Evolutionary conservation across 1,284 basidiomycete genomes (phyloP).

Genomic region (Microbotryum silenes-acaulis): DNA sequence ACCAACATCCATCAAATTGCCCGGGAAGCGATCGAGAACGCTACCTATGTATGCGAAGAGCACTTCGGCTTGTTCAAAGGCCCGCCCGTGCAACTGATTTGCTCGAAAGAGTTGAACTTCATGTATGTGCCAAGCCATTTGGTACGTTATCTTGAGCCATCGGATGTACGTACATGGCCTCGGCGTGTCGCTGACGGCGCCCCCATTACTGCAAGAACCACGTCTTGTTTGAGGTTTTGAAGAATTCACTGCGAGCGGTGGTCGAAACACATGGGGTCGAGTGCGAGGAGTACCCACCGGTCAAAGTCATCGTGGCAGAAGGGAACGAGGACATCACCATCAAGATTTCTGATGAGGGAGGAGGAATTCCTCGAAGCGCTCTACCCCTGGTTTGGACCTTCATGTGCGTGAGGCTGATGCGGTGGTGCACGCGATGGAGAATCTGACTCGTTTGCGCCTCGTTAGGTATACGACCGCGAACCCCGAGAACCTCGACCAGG

Average conservation of each 20-base stretch:
- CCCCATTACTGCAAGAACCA: slow-evolving; percentile 50
- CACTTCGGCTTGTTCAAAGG: slow-evolving; percentile 94
- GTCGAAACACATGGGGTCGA: slow-evolving; percentile 87
- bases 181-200: background rate
- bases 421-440: background rate
- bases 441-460: slow-evolving; percentile 1
- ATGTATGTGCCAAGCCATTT: slow-evolving; percentile 91
- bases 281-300: slow-evolving; percentile 81
- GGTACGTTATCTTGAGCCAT: slow-evolving; percentile 28
- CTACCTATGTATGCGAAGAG: slow-evolving; percentile 95
- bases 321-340: slow-evolving; percentile 92
- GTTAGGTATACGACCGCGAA: slow-evolving; percentile 93
- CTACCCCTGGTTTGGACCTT: slow-evolving; percentile 97
- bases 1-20: slow-evolving; percentile 94
- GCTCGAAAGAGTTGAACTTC: slow-evolving; percentile 78
- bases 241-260: slow-evolving; percentile 94
- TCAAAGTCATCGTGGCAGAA: slow-evolving; percentile 94
- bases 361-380: slow-evolving; percentile 87
- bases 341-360: slow-evolving; percentile 95
- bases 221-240: slow-evolving; percentile 96
- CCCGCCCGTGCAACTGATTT: slow-evolving; percentile 93
- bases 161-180: background rate
- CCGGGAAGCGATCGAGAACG: slow-evolving; percentile 98
- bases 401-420: slow-evolving; percentile 42
- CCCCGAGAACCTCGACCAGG: slow-evolving; percentile 71